A percentile compares a stretch with the other conserved stretches of the same genome.
These are phyloP conservation scores for Piper longum DNA, from an alignment of 164 flowering plant genomes.

Conservation along the genomic window DNA sequence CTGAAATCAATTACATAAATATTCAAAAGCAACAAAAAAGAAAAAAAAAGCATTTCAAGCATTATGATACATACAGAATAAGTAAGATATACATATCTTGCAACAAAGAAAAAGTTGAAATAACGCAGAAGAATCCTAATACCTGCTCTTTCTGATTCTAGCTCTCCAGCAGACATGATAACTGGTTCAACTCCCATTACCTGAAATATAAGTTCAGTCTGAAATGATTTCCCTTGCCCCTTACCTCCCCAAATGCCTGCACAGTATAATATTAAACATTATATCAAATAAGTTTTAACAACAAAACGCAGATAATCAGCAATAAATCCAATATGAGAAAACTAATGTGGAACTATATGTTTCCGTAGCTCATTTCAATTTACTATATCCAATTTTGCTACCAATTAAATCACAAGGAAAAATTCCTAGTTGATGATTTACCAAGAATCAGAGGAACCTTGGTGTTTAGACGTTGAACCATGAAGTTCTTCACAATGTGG, in stretches of 20 bases:
- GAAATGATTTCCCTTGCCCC: conserved; percentile 95
- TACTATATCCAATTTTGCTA: no score
- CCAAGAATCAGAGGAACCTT: conserved; percentile 87
- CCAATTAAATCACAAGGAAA: not conserved
- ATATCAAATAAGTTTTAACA: no score
- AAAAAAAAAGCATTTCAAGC: not conserved
- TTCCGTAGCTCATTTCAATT: no score
- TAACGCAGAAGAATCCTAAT: not conserved
- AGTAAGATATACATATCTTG: not conserved
- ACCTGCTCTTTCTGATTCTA: conserved; percentile 98
- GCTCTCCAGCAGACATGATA: conserved; percentile 94
- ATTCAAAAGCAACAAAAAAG: not conserved
- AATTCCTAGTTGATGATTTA: conserved; percentile 9
- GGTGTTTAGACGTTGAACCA: conserved; percentile 54
- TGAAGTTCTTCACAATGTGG: conserved; percentile 84
- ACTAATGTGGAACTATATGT: not conserved
- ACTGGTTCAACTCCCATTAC: conserved; percentile 86
- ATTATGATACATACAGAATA: no score
- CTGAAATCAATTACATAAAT: conserved; percentile 19
- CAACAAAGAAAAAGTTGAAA: not conserved
- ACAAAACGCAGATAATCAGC: not conserved
- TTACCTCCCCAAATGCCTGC: conserved; percentile 97
- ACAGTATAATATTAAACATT: not conserved
- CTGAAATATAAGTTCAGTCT: conserved; percentile 84
- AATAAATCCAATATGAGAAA: not conserved